These are phyloP conservation scores for Talaromyces funiculosus DNA, from an alignment of 2,329 filamentous ascomycete genomes.

Conservation along the genomic window DNA sequence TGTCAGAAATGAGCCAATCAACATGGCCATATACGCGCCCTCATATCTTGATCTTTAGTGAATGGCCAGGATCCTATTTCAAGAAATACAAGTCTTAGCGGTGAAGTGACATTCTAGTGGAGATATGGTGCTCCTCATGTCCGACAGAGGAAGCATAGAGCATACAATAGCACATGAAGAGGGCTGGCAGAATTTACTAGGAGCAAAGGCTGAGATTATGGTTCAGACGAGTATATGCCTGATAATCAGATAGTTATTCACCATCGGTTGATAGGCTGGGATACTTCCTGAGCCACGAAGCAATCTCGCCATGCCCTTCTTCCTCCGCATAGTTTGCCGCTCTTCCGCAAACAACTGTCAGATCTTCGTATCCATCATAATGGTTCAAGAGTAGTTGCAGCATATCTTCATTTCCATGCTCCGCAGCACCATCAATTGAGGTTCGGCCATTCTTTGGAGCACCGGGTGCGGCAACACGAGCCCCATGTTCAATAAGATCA, in stretches of 20 bases:
- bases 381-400: slow-evolving; percentile 24
- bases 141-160: neutral
- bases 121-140: neutral
- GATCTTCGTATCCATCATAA: slow-evolving; percentile 3
- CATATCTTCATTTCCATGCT: slow-evolving; percentile 24
- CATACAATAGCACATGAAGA: neutral
- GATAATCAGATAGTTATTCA: neutral
- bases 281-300: slow-evolving; percentile 16
- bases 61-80: no score
- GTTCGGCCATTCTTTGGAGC: slow-evolving; percentile 18
- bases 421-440: slow-evolving; percentile 24
- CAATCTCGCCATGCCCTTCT: slow-evolving; percentile 7
- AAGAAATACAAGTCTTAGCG: neutral
- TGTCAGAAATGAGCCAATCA: no score
- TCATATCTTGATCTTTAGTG: no score
- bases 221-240: neutral
- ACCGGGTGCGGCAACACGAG: slow-evolving; percentile 15
- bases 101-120: neutral
- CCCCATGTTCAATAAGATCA: slow-evolving; percentile 16
- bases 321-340: neutral
- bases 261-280: neutral
- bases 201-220: neutral
- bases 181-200: neutral
- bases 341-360: slow-evolving; percentile 5
- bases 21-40: no score